Percentiles rank a stretch among this genome's conserved stretches.
These are phyloP conservation scores for Hibiscus syriacus DNA, from an alignment of 345 rosid genomes.

Conservation along the genomic window DNA sequence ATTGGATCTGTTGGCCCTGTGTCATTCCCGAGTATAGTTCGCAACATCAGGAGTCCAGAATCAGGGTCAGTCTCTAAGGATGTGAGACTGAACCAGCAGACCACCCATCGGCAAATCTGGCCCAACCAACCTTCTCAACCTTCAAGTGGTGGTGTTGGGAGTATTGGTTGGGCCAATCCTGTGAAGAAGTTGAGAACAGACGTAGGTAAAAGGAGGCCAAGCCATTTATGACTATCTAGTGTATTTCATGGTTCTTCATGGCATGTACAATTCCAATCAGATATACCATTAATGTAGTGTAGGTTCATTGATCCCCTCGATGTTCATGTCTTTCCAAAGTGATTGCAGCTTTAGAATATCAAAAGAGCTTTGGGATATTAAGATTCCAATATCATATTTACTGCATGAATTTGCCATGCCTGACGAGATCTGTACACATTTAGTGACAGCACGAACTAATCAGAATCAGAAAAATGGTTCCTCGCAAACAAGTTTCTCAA, in stretches of 20 bases:
- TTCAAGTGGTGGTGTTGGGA: conserved; percentile 38
- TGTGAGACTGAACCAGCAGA: conserved; percentile 36
- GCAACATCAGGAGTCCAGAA: conserved; percentile 54
- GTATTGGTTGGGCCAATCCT: conserved; percentile 97
- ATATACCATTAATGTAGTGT: conserved; percentile 26
- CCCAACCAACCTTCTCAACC: conserved; percentile 56
- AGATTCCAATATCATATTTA: too few relatives aligned
- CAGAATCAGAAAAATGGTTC: too few relatives aligned
- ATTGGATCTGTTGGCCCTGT: conserved; percentile 63
- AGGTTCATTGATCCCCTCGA: conserved; percentile 22
- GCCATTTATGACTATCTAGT: conserved; percentile 51
- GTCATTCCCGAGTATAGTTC: conserved; percentile 65
- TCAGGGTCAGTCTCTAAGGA: conserved; percentile 48
- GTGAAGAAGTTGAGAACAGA: conserved; percentile 95
- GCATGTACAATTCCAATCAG: conserved; percentile 22
- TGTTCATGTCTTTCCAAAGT: conserved; percentile 11
- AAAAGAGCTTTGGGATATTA: too few relatives aligned
- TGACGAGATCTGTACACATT: too few relatives aligned
- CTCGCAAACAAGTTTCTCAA: too few relatives aligned
- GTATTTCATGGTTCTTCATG: conserved; percentile 12
- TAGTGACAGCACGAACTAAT: too few relatives aligned
- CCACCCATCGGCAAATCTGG: conserved; percentile 33
- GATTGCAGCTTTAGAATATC: too few relatives aligned
- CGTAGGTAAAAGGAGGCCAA: conserved; percentile 83
- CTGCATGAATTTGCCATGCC: too few relatives aligned